These are phyloP conservation scores for Aspergillaceae sp. DNA, from an alignment of 2,329 filamentous ascomycete genomes.

Conservation along the genomic window DNA sequence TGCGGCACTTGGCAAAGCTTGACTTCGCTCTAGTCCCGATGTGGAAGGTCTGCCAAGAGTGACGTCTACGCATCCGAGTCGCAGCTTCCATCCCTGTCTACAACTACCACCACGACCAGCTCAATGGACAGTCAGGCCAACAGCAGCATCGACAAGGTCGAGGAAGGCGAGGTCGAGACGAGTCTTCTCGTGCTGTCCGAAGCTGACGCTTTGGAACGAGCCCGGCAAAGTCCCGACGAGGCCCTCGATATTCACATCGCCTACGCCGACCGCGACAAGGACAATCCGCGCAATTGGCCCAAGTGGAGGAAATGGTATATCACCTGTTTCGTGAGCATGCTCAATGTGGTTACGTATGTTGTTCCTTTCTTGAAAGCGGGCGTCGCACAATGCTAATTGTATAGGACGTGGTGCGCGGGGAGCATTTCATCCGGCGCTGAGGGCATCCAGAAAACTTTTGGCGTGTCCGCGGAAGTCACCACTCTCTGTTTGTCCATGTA, in stretches of 20 bases:
- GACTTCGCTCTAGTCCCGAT: no score
- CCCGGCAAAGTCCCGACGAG: constrained; percentile 14
- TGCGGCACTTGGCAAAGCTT: no score
- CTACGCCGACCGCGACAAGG: constrained; percentile 14
- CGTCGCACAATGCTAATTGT: neutral
- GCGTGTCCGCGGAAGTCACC: constrained; percentile 21
- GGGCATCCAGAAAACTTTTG: constrained; percentile 18
- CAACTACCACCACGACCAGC: no score
- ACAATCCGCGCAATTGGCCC: constrained; percentile 36
- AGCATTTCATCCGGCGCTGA: constrained; percentile 21
- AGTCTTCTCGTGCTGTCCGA: constrained; percentile 11
- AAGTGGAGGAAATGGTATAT: constrained; percentile 35
- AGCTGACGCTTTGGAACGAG: constrained; percentile 17
- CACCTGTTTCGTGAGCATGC: constrained; percentile 30
- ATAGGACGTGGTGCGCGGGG: constrained; percentile 19
- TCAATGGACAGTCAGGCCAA: neutral
- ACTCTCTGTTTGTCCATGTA: constrained; percentile 27
- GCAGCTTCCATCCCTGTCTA: no score
- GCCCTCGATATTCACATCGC: constrained; percentile 16
- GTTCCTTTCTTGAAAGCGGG: neutral
- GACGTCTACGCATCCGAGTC: no score
- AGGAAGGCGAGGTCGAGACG: constrained; percentile 7
- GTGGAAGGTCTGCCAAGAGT: no score
- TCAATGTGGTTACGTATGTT: constrained; percentile 24
- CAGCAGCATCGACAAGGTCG: constrained; percentile 8